phyloP scores from a whole-genome alignment of 106 monocot genomes.

The Dendrobium officinale region DNA sequence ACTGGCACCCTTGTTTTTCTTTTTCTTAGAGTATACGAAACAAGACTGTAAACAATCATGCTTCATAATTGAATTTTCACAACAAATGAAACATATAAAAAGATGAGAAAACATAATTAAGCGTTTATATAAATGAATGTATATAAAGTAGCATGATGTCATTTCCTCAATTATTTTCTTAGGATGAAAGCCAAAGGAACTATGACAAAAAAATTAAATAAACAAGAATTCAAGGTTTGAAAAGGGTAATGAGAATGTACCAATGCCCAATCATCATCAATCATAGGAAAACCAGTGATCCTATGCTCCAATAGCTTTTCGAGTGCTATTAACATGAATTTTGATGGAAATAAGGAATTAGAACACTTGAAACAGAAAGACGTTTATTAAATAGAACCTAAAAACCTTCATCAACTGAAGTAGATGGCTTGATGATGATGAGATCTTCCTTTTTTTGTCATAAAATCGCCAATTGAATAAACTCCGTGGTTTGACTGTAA shows the following conservation, averaged over 20 bases:
- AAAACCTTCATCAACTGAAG: conserved; percentile 62
- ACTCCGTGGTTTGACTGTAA: conserved; percentile 33
- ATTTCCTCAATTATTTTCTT: neutral
- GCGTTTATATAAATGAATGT: too few species aligned
- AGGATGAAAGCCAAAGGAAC: neutral
- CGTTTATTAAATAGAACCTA: neutral
- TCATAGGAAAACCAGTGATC: conserved; percentile 83
- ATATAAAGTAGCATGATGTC: too few species aligned
- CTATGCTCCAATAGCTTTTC: conserved; percentile 70
- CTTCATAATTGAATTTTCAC: too few species aligned
- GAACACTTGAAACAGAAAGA: neutral
- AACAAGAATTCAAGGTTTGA: neutral
- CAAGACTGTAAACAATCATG: too few species aligned
- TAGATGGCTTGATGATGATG: conserved; percentile 45
- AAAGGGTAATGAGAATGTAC: conserved; percentile 22
- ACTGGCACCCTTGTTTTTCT: too few species aligned
- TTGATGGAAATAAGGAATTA: neutral
- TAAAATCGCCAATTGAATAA: conserved; percentile 63
- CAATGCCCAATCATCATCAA: conserved; percentile 84
- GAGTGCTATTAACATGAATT: conserved; percentile 47
- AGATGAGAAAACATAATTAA: too few species aligned
- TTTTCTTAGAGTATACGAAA: too few species aligned
- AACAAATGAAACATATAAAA: too few species aligned
- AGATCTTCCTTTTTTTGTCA: conserved; percentile 57
- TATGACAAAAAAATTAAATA: neutral